A percentile compares a stretch with the other conserved stretches of the same genome.
These are phyloP conservation scores for Pelargonium myrrhifolium DNA, from an alignment of 441 rosid genomes.

Conservation along the genomic window DNA sequence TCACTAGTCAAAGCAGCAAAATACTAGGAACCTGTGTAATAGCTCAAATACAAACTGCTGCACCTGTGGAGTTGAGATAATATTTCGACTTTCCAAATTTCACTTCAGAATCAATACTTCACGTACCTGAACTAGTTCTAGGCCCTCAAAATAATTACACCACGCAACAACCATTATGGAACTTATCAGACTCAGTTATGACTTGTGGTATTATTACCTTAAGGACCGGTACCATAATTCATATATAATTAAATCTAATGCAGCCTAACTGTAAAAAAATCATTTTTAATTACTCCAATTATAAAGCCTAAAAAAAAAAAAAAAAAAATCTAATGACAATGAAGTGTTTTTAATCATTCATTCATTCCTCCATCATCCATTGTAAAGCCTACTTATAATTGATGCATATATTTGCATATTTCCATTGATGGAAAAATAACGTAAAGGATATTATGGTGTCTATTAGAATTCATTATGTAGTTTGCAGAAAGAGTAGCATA, in stretches of 20 bases:
- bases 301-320: neutral
- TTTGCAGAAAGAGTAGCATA: conserved; percentile 30
- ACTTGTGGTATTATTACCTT: neutral
- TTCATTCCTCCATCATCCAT: neutral
- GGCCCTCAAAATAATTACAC: neutral
- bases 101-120: neutral
- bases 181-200: neutral
- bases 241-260: neutral
- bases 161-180: neutral
- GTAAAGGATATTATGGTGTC: neutral
- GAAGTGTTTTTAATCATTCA: neutral
- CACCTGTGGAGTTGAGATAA: neutral
- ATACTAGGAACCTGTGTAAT: neutral
- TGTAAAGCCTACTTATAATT: neutral
- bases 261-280: neutral
- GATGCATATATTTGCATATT: neutral
- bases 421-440: neutral
- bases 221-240: neutral
- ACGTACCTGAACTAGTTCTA: neutral
- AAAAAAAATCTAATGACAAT: neutral
- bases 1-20: neutral
- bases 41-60: neutral
- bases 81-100: neutral
- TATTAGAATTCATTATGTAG: neutral
- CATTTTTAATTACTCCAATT: neutral